Conservation (phyloP, 2,329 filamentous ascomycete genomes). For the Ascochyta pisi region DNA sequence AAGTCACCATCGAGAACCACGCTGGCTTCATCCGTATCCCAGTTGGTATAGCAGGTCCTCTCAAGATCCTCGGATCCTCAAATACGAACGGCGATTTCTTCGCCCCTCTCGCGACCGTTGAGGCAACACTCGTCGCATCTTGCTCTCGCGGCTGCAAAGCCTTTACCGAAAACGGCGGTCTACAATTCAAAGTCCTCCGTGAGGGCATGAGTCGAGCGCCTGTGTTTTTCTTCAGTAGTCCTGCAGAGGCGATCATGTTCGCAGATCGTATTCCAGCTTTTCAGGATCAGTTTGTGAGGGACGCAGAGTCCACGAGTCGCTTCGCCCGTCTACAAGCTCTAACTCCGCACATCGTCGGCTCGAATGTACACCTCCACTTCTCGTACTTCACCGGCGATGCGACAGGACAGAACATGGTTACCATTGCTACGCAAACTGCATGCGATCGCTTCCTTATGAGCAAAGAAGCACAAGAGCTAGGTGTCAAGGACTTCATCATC, state of each 20-base stretch:
- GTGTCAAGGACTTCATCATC: constrained; percentile 21
- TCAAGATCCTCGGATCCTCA: constrained; percentile 21
- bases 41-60: constrained; percentile 30
- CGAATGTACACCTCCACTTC: constrained; percentile 27
- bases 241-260: constrained; percentile 23
- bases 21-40: constrained; percentile 28
- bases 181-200: constrained; percentile 25
- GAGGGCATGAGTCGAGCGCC: constrained; percentile 31
- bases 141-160: constrained; percentile 42
- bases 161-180: constrained; percentile 26
- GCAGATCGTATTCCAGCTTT: background rate
- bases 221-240: constrained; percentile 29
- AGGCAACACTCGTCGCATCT: constrained; percentile 37
- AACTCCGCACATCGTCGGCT: constrained; percentile 27
- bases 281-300: background rate
- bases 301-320: constrained; percentile 16
- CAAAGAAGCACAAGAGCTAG: constrained; percentile 5
- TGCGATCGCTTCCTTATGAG: constrained; percentile 26
- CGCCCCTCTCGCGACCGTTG: constrained; percentile 40
- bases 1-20: constrained; percentile 22
- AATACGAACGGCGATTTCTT: constrained; percentile 14
- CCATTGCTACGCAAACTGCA: constrained; percentile 35
- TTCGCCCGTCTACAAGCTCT: constrained; percentile 18
- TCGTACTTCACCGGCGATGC: constrained; percentile 32
- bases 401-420: constrained; percentile 42